phyloP scores from a whole-genome alignment of 2,329 filamentous ascomycete genomes.

The Trichothecium roseum region DNA sequence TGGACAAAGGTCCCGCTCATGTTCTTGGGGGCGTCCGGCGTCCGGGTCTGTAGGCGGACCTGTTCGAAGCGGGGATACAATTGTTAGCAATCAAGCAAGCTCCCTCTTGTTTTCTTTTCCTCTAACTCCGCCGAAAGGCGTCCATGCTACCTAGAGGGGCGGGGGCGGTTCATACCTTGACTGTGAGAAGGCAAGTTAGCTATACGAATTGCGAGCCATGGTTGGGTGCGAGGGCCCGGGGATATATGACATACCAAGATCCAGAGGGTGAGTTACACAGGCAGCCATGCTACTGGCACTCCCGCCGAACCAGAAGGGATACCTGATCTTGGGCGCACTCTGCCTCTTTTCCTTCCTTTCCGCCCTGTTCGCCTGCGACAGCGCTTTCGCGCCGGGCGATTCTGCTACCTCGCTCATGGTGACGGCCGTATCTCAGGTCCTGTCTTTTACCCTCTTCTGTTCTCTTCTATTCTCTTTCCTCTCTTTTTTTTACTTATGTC shows the following conservation, averaged over 20 bases:
- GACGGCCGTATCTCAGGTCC: too few relatives aligned
- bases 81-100: neutral
- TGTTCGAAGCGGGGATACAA: constrained; percentile 21
- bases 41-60: constrained; percentile 83
- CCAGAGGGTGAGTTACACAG: constrained; percentile 83
- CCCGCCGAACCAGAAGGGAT: constrained; percentile 94
- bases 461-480: too few relatives aligned
- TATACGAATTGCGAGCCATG: neutral
- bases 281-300: constrained; percentile 89
- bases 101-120: neutral
- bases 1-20: constrained; percentile 82
- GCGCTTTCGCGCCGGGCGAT: neutral
- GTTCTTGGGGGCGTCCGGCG: constrained; percentile 61
- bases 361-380: constrained; percentile 4
- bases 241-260: constrained; percentile 54
- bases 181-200: constrained; percentile 22
- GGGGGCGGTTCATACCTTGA: too few relatives aligned
- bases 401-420: neutral
- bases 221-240: neutral
- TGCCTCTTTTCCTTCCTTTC: constrained; percentile 19
- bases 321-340: constrained; percentile 36
- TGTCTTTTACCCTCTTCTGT: too few relatives aligned
- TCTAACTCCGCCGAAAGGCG: neutral
- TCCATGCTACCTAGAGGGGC: too few relatives aligned
- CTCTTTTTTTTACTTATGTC: too few relatives aligned